Percentiles rank a stretch among this genome's conserved stretches.
Evolutionary conservation across 2,329 filamentous ascomycete genomes (phyloP).

Genomic region (Fusarium graminum): DNA sequence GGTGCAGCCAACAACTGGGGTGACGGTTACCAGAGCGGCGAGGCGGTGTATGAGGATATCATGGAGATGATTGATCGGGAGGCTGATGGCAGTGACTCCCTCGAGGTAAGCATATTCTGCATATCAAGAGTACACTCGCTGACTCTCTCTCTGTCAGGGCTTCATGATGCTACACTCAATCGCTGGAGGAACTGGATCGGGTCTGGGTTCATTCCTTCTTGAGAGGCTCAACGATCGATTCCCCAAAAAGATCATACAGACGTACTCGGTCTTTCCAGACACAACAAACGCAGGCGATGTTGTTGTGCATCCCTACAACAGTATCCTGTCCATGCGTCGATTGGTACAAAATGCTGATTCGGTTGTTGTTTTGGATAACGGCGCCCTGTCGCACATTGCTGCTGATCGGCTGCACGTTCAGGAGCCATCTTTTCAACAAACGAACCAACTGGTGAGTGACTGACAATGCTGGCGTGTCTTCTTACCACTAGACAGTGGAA

Average conservation of each 20-base stretch:
- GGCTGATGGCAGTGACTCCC: constrained; percentile 95
- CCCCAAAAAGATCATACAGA: constrained; percentile 99
- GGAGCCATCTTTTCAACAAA: constrained; percentile 95
- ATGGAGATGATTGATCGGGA: constrained; percentile 99
- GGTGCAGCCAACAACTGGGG: constrained; percentile 99
- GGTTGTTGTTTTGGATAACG: constrained; percentile 97
- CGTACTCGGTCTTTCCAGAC: constrained; percentile 98
- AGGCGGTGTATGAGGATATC: constrained; percentile 93
- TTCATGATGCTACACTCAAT: constrained; percentile 99
- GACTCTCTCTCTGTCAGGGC: constrained; percentile 64
- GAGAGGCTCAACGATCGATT: constrained; percentile 97
- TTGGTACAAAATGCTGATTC: constrained; percentile 97
- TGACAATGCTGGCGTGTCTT: no score
- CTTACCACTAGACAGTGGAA: background rate
- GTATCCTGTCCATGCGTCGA: constrained; percentile 88
- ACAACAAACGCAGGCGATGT: constrained; percentile 89
- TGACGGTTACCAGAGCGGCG: constrained; percentile 92
- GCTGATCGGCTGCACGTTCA: constrained; percentile 95
- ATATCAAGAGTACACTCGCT: background rate
- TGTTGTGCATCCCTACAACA: constrained; percentile 98
- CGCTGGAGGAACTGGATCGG: constrained; percentile 94
- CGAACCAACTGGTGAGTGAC: constrained; percentile 85
- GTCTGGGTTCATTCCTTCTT: constrained; percentile 93
- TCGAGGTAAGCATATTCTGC: constrained; percentile 69
- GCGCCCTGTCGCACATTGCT: constrained; percentile 91